phyloP scores from a whole-genome alignment of 2,329 filamentous ascomycete genomes.

The Lachnellula arida region DNA sequence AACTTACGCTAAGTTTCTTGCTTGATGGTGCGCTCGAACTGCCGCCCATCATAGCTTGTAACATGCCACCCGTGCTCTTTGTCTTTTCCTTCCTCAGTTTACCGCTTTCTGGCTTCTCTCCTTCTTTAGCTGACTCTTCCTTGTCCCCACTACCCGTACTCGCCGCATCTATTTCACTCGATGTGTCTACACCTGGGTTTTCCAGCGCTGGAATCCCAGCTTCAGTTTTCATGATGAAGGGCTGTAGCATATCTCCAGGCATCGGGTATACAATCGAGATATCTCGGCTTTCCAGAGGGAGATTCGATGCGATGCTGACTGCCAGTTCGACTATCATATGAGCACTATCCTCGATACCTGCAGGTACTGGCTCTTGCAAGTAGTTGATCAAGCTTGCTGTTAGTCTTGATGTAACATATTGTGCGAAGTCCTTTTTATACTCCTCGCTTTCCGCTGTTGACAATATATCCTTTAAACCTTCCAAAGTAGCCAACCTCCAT shows the following conservation, averaged over 20 bases:
- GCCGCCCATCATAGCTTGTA: slow-evolving; percentile 31
- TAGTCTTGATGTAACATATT: slow-evolving; percentile 63
- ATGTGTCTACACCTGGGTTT: slow-evolving; percentile 28
- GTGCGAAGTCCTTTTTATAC: slow-evolving; percentile 64
- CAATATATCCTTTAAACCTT: slow-evolving; percentile 74
- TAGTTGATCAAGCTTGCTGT: slow-evolving; percentile 67
- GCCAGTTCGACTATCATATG: slow-evolving; percentile 92
- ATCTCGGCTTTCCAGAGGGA: slow-evolving; percentile 87
- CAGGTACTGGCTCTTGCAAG: slow-evolving; percentile 69
- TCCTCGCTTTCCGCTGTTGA: slow-evolving; percentile 60
- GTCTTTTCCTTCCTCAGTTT: slow-evolving; percentile 29
- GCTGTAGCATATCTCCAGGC: slow-evolving; percentile 66
- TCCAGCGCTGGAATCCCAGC: slow-evolving; percentile 57
- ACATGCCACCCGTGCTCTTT: slow-evolving; percentile 32
- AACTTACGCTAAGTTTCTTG: slow-evolving; percentile 9
- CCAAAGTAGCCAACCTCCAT: slow-evolving; percentile 90
- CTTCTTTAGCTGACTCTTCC: slow-evolving; percentile 28
- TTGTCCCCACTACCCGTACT: slow-evolving; percentile 29
- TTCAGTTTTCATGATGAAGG: slow-evolving; percentile 82
- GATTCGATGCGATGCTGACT: slow-evolving; percentile 76
- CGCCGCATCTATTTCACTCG: slow-evolving; percentile 26
- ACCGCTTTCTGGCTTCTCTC: slow-evolving; percentile 24
- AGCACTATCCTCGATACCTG: slow-evolving; percentile 81
- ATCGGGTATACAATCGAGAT: slow-evolving; percentile 81
- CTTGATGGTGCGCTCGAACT: slow-evolving; percentile 3